phyloP scores from a whole-genome alignment of 495 filamentous ascomycete genomes.

The Emericellopsis terricola region DNA sequence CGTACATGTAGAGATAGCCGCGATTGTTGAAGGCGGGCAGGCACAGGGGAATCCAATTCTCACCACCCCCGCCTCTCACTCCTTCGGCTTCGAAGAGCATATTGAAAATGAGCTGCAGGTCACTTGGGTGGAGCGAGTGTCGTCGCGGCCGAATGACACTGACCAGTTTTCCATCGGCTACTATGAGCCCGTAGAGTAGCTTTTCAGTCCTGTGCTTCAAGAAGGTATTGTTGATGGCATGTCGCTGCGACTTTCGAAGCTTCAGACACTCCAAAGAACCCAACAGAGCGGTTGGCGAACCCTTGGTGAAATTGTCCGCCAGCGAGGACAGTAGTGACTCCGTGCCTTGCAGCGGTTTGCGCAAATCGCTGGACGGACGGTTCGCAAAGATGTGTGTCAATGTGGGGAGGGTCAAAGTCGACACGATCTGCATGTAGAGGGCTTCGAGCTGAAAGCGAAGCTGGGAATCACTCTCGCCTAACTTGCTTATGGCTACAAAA shows the following conservation, averaged over 20 bases:
- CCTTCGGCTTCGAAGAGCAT: slow-evolving; percentile 96
- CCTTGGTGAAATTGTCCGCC: slow-evolving; percentile 84
- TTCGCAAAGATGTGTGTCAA: slow-evolving; percentile 77
- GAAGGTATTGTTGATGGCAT: slow-evolving; percentile 70
- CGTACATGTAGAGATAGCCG: slow-evolving; percentile 98
- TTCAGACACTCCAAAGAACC: slow-evolving; percentile 82
- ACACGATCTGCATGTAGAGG: slow-evolving; percentile 94
- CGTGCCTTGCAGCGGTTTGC: slow-evolving; percentile 84
- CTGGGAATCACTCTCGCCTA: slow-evolving; percentile 80
- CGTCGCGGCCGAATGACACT: slow-evolving; percentile 87
- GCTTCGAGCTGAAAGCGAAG: slow-evolving; percentile 79
- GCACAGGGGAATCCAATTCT: slow-evolving; percentile 96
- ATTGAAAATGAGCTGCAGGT: slow-evolving; percentile 92
- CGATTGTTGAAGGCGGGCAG: slow-evolving; percentile 93
- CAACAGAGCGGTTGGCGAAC: slow-evolving; percentile 74
- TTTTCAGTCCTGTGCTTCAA: slow-evolving; percentile 55
- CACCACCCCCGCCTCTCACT: slow-evolving; percentile 70
- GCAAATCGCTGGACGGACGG: slow-evolving; percentile 78
- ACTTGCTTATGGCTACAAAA: slow-evolving; percentile 77
- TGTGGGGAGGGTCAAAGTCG: slow-evolving; percentile 81
- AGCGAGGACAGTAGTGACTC: slow-evolving; percentile 81
- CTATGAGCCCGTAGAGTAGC: slow-evolving; percentile 83
- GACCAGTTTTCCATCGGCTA: slow-evolving; percentile 85
- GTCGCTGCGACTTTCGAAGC: slow-evolving; percentile 71
- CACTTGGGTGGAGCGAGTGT: slow-evolving; percentile 88